phyloP scores from a whole-genome alignment of 768 basidiomycete genomes.

The Inosperma sp. region DNA sequence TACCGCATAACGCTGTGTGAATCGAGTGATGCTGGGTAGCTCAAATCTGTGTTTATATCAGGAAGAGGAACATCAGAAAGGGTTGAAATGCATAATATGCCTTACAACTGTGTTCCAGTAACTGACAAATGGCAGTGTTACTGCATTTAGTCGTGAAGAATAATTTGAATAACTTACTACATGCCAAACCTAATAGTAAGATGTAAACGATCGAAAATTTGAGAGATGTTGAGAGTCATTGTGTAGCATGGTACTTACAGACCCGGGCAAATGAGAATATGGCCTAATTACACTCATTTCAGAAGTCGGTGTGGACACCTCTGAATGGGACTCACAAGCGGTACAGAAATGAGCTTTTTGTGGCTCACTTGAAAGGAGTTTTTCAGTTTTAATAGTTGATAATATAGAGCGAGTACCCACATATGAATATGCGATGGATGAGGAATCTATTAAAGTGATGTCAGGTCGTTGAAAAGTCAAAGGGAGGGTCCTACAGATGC shows the following conservation, averaged over 20 bases:
- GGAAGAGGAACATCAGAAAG: background rate
- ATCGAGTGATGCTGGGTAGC: constrained; percentile 24
- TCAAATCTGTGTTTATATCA: constrained; percentile 28
- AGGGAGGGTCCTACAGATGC: constrained; percentile 37
- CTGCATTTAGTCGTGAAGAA: background rate
- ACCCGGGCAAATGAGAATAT: constrained; percentile 28
- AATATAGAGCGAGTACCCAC: constrained; percentile 21
- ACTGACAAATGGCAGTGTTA: no score
- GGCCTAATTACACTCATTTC: background rate
- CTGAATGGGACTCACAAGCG: constrained; percentile 28
- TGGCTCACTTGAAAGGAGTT: constrained; percentile 29
- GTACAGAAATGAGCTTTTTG: constrained; percentile 31
- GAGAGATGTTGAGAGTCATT: background rate
- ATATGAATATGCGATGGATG: constrained; percentile 38
- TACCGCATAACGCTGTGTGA: constrained; percentile 20
- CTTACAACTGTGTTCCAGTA: no score
- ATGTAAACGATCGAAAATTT: background rate
- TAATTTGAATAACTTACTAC: constrained; percentile 17
- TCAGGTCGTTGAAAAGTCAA: background rate
- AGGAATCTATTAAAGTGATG: constrained; percentile 19
- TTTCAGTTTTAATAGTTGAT: background rate
- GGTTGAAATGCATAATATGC: no score
- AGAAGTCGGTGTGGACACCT: background rate
- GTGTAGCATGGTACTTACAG: constrained; percentile 7
- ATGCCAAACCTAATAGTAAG: constrained; percentile 26